Evolutionary conservation across 2,329 filamentous ascomycete species (phyloP).

Genomic region (Cladobotryum mycophilum): DNA sequence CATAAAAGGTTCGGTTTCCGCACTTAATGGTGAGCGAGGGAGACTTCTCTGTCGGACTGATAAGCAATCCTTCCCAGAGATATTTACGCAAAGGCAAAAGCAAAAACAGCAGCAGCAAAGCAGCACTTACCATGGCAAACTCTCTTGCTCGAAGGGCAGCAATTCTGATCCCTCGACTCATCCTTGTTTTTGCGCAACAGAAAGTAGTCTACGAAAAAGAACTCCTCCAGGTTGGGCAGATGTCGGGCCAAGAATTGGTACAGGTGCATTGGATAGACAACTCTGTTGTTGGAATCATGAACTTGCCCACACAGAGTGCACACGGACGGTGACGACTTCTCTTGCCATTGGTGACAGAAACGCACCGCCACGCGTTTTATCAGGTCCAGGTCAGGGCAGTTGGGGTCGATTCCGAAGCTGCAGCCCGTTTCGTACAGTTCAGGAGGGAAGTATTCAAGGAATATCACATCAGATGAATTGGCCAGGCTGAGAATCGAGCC

Average conservation of each 20-base stretch:
- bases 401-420: constrained; percentile 20
- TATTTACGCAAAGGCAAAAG: not conserved
- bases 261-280: constrained; percentile 33
- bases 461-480: constrained; percentile 25
- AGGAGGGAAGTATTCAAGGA: constrained; percentile 29
- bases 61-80: not conserved
- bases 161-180: too few relatives aligned
- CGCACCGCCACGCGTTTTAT: constrained; percentile 36
- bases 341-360: constrained; percentile 37
- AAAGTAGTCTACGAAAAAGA: constrained; percentile 41
- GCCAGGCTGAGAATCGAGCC: constrained; percentile 26
- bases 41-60: not conserved
- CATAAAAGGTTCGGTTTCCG: constrained; percentile 25
- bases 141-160: not conserved
- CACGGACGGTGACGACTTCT: constrained; percentile 17
- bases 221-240: constrained; percentile 35
- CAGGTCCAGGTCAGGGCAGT: constrained; percentile 24
- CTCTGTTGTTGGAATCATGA: constrained; percentile 20
- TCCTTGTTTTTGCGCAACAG: constrained; percentile 25
- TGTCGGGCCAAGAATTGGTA: constrained; percentile 39
- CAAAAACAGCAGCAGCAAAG: not conserved
- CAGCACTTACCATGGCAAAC: not conserved
- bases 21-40: constrained; percentile 2
- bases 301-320: constrained; percentile 30
- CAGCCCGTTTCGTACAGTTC: constrained; percentile 22